Base-by-base conservation (phyloP, 2,329 filamentous ascomycete species). In the Colletotrichum echinochloae region DNA sequence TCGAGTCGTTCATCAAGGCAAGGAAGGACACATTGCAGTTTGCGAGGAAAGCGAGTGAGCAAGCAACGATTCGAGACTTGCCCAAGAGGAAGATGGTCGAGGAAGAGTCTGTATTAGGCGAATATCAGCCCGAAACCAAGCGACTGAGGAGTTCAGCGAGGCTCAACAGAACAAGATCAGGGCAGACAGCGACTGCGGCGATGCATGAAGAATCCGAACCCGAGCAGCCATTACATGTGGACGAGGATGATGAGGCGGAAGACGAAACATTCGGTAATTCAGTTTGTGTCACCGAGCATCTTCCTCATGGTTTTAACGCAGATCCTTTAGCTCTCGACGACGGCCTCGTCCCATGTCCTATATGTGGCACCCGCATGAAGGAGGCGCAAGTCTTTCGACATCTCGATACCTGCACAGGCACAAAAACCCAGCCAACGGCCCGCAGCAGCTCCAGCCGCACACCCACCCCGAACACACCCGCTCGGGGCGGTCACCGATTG, bases 351-450 rank as follows among this genome's bases (percentile, higher is more conserved):
- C 86, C 89, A 49, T 99, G 96, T 78, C 96, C 96, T 0, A 91
- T 95, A 23, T 99, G 96, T 78, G 84, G 85, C 60, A 86, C 84
- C 75, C 88, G 90, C 60, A 97, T 98, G 92, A 97, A 96, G 79
- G 88, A 91, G 60, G 88, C 88, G 74, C 85, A 87, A 65, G 93
- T 98, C 5, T 94, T 93, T 75, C 81, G 84, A n/a, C 96, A 98
- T 81, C 82, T 98, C 39, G 94, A 97, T 79, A 87, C 84, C 9
- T 94, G 83, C 61, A 76, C 79, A 12, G 81, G 82, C 83, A 77
- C 87, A 18, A 67, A 65, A 39, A 18, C 55, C 18, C 49, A 60
- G 16, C 26, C 28, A 11, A 33, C 52, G 30, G n/a, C 37, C 2
- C 59, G 55, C 30, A 14, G 26, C 28, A 55, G 57, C 26, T 33